Base-by-base conservation (phyloP, 2,329 filamentous ascomycete species). In the Colletotrichum liriopes region DNA sequence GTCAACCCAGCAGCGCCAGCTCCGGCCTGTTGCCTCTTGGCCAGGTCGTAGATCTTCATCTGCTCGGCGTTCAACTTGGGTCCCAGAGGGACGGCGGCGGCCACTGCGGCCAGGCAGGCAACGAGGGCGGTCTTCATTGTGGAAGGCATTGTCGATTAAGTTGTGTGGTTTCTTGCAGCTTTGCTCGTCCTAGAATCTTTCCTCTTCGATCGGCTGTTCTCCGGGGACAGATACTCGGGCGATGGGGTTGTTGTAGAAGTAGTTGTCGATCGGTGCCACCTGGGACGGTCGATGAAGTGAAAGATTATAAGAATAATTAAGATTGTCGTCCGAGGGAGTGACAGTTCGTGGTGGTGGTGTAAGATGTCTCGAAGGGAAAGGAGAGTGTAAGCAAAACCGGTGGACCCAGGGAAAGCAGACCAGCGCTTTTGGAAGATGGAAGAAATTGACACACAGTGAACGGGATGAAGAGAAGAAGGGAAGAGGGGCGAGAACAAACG, bases 11-110 rank as follows among this genome's bases (percentile, higher is more conserved):
- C 78, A 16, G 84, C 84, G 9, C 82, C 81, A 4, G 86, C 87
- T 5, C 83, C 84, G 6, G 82, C 83, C 73, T 87, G 87, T 78
- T 89, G 87, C 64, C 87, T 85, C 80, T 84, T 88, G 73, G 84
- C 82, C 62, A 86, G 76, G 65, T 83, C 78, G 78, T 86, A 85
- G 74, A 89, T 84, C 76, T 83, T 78, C 75, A 84, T 78, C 77
- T 89, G 86, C 66, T 79, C 77, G 45, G 76, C 72, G n/a, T 79
- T 84, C 72, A 89, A 78, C 79, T 82, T 85, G 49, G 83, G 82
- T 37, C 80, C 75, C 6, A 84, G 78, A 26, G 88, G 88, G 51
- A 87, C 77, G 32, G 87, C 87, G n/a, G 83, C 82, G 65, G 83
- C 83, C 35, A 84, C 77, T 70, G 84, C 82, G 20, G 83, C 83